Conservation (phyloP, 257 asterid species). For the Henckelia pumila region DNA sequence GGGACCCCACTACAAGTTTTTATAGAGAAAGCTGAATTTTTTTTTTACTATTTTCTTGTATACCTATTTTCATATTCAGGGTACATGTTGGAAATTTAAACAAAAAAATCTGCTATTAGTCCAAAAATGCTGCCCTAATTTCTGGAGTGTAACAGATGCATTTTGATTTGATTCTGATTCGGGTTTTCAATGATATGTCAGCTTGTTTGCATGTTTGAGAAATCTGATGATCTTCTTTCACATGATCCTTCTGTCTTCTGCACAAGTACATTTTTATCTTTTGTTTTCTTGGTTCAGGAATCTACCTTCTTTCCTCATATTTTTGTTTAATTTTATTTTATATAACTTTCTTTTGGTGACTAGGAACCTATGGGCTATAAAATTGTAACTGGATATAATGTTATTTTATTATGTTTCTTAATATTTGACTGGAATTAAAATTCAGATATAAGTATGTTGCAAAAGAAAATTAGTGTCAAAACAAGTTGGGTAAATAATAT, state of each 20-base stretch:
- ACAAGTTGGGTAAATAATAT: too few species aligned
- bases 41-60: slow-evolving; percentile 25
- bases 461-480: too few species aligned
- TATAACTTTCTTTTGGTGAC: too few species aligned
- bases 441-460: background rate
- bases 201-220: background rate
- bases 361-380: too few species aligned
- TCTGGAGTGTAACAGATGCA: slow-evolving; percentile 39
- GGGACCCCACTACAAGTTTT: slow-evolving; percentile 24
- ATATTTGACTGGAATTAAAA: too few species aligned
- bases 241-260: background rate
- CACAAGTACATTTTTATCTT: background rate
- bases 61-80: slow-evolving; percentile 7
- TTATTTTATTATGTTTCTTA: too few species aligned
- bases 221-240: background rate
- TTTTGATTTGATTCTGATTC: slow-evolving; percentile 44
- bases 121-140: slow-evolving; percentile 24
- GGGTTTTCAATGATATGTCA: background rate
- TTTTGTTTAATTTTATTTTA: too few species aligned
- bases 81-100: slow-evolving; percentile 37
- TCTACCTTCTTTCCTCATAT: slow-evolving; percentile 1
- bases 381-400: background rate
- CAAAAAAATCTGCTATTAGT: slow-evolving; percentile 18
- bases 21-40: slow-evolving; percentile 21
- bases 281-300: slow-evolving; percentile 17